Evolutionary conservation across 176 grass and related monocot species (phyloP), one percentile per base, ranked within the genome.

Genomic region (Carex littledalei): DNA sequence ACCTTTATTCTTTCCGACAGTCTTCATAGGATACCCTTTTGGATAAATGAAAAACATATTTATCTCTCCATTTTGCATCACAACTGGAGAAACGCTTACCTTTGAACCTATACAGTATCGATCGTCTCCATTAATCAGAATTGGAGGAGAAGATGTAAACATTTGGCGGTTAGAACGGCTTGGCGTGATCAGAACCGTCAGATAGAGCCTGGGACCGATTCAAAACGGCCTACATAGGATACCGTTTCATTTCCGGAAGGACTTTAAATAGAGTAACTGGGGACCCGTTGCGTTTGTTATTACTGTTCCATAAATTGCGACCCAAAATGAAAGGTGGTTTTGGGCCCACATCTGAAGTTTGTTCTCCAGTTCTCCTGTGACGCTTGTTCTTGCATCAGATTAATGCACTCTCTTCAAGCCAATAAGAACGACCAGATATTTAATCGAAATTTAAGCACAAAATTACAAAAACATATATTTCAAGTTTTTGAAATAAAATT

Each of bases 211-310:
- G 68, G 37, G 37, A 72, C 68, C 34, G 17, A 3, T 8, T 43
- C 2, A 34, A 47, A 72, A 72, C 68, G 68, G 68, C 68, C 68
- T 45, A 34, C 70, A 74, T 74, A 74, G 70, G 70, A 74, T 74
- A 12, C 70, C 70, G 43, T 74, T 74, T 74, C 41, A 74, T 74
- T 74, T 74, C 20, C 43, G 37, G 37, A 72, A 45, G 67, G 68
- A 72, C 45, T 43, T 72, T 72, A 45, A 72, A 43, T 45, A 20
- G 68, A 10, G 68, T 41, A 39, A 41, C 20, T 69, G 67, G 67
- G 34, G 67, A 69, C 67, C 64, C 64, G 64, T 67, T 64, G 21
- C 62, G 62, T 64, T 17, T 64, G 22, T 64, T 68, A 68, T 68
- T 68, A 68, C 31, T 68, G 65, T 68, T 68, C 32, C 65, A 37